Percentiles rank a stretch among this genome's conserved stretches.
Conservation (phyloP, 805 yeast species). For the Candida saitoana region DNA sequence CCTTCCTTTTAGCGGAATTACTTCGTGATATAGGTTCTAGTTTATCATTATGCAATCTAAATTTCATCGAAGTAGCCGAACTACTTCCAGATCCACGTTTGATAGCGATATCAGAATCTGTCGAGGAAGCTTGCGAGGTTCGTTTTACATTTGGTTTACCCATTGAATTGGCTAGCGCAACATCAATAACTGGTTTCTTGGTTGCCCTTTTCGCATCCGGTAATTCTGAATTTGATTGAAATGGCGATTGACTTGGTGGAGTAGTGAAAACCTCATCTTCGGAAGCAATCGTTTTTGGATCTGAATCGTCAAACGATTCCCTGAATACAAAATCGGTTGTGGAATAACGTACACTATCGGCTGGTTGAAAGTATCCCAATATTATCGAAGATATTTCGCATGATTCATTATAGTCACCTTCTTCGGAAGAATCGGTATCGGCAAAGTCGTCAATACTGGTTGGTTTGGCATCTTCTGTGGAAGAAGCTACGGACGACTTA, state of each 20-base stretch:
- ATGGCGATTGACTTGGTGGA: not conserved
- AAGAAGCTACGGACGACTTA: constrained; percentile 15
- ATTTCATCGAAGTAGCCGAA: constrained; percentile 7
- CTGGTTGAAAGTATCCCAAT: not conserved
- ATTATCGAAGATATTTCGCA: not conserved
- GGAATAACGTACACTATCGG: constrained; percentile 17
- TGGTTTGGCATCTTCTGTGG: constrained; percentile 12
- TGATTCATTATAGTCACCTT: constrained; percentile 11
- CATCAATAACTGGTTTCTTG: not conserved
- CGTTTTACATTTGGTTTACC: not conserved
- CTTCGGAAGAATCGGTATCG: constrained; percentile 22
- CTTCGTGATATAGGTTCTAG: constrained; percentile 7
- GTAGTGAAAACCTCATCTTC: not conserved
- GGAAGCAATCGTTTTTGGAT: not conserved
- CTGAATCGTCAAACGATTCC: constrained; percentile 26
- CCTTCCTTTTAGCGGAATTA: constrained; percentile 8
- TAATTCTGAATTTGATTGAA: not conserved
- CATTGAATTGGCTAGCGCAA: not conserved
- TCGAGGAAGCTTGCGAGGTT: not conserved
- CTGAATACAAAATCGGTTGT: constrained; percentile 21
- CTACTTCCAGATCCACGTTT: not conserved
- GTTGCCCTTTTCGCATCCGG: not conserved
- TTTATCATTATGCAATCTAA: constrained; percentile 11
- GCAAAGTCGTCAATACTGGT: constrained; percentile 34
- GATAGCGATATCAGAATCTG: not conserved